These are phyloP conservation scores for Talaromyces verruculosus DNA, from an alignment of 2,329 filamentous ascomycete species.

Conservation along the genomic window DNA sequence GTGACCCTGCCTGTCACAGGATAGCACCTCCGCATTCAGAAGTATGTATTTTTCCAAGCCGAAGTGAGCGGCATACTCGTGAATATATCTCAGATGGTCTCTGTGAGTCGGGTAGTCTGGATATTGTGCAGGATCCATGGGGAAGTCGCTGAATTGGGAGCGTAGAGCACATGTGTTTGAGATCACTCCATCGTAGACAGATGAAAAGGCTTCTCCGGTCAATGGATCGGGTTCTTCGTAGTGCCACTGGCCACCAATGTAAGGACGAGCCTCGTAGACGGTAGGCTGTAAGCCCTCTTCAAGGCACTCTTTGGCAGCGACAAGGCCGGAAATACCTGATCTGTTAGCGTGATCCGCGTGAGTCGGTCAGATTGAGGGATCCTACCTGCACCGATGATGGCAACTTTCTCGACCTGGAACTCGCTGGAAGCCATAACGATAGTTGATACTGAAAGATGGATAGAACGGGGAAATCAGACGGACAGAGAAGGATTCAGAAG, in stretches of 20 bases:
- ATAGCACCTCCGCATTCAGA: constrained; percentile 35
- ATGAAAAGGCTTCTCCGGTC: constrained; percentile 31
- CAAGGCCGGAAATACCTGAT: constrained; percentile 38
- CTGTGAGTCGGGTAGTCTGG: constrained; percentile 40
- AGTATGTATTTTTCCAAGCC: constrained; percentile 36
- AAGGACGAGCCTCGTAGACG: constrained; percentile 37
- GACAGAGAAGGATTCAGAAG: background rate
- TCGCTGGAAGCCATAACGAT: background rate
- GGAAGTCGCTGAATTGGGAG: constrained; percentile 43
- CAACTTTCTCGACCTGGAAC: constrained; percentile 18
- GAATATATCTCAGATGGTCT: constrained; percentile 37
- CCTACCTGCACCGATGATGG: constrained; percentile 28
- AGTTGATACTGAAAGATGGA: background rate
- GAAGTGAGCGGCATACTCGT: constrained; percentile 42
- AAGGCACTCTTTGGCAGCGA: constrained; percentile 42
- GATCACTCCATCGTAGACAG: constrained; percentile 40
- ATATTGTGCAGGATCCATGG: constrained; percentile 41
- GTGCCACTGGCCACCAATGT: constrained; percentile 44
- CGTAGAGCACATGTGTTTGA: constrained; percentile 43
- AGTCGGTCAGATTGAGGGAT: background rate
- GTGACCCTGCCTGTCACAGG: constrained; percentile 31
- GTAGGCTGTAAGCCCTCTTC: constrained; percentile 38
- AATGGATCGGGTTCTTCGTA: constrained; percentile 34
- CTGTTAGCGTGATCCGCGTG: background rate
- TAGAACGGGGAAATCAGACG: background rate